Evolutionary conservation across 441 rosid genomes (phyloP).

Genomic region (Iberis amara): DNA sequence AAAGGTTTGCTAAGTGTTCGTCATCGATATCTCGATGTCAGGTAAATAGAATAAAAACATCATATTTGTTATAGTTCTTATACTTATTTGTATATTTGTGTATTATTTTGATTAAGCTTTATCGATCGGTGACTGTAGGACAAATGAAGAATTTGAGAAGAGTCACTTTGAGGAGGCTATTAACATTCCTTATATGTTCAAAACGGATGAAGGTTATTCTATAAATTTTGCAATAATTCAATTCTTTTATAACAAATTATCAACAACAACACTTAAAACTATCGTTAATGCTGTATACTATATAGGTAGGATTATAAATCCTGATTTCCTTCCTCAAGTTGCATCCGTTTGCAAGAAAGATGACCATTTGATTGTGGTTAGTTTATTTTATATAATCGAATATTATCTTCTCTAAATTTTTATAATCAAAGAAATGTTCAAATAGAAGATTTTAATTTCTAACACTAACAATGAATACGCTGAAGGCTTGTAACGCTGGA

Average conservation of each 20-base stretch:
- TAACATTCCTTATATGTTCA: conserved; percentile 48
- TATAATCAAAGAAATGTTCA: not conserved
- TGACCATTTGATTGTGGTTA: conserved; percentile 40
- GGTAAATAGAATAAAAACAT: conserved; percentile 21
- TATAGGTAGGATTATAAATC: conserved; percentile 38
- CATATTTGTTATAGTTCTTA: no score
- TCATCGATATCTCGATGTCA: conserved; percentile 43
- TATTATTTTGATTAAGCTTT: no score
- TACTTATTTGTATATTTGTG: no score
- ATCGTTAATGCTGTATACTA: not conserved
- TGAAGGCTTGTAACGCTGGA: conserved; percentile 41
- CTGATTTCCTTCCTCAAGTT: conserved; percentile 34
- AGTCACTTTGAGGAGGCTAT: conserved; percentile 38
- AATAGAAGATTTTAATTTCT: not conserved
- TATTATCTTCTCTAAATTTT: not conserved
- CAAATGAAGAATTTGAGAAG: conserved; percentile 40
- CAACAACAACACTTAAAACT: no score
- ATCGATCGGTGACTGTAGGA: conserved; percentile 20
- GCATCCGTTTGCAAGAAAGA: conserved; percentile 32
- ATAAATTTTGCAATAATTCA: not conserved
- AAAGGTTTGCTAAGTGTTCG: conserved; percentile 37
- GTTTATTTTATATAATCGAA: not conserved
- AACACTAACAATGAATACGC: not conserved
- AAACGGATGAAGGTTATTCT: conserved; percentile 34
- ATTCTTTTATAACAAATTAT: no score